phyloP scores from a whole-genome alignment of 2,329 filamentous ascomycete genomes.

The Talaromyces sp. region DNA sequence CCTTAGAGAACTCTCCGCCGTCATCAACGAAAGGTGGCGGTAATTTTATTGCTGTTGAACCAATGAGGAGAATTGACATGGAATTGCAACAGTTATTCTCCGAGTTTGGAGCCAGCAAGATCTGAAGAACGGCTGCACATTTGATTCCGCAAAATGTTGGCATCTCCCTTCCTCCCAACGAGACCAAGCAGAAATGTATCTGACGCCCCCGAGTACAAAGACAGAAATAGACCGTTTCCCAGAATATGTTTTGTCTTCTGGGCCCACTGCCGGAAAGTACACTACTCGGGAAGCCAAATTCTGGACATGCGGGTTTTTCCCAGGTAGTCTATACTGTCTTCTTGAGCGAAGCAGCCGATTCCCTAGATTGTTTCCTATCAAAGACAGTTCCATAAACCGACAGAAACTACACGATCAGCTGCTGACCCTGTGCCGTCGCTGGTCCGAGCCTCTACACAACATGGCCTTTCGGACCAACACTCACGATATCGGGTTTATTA shows the following conservation, averaged over 20 bases:
- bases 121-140: not conserved
- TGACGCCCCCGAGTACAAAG: not conserved
- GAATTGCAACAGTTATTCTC: not conserved
- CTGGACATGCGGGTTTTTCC: conserved; percentile 23
- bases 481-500: conserved; percentile 52
- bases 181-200: not conserved
- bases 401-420: conserved; percentile 9
- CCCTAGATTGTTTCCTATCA: not conserved
- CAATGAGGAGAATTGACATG: not conserved
- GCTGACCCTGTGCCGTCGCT: conserved; percentile 9
- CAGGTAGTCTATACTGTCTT: conserved; percentile 14
- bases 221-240: not conserved
- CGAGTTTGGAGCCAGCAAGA: not conserved
- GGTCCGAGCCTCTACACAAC: conserved; percentile 14
- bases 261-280: conserved; percentile 9
- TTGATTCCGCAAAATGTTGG: not conserved
- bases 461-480: conserved; percentile 42
- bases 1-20: not conserved
- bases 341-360: conserved; percentile 12
- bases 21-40: not conserved
- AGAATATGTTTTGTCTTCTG: conserved; percentile 13
- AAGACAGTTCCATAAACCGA: conserved; percentile 6
- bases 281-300: conserved; percentile 12
- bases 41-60: not conserved
- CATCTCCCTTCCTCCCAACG: not conserved